Base-by-base conservation (phyloP, 305 asterid genomes). In the Fraxinus ornus region DNA sequence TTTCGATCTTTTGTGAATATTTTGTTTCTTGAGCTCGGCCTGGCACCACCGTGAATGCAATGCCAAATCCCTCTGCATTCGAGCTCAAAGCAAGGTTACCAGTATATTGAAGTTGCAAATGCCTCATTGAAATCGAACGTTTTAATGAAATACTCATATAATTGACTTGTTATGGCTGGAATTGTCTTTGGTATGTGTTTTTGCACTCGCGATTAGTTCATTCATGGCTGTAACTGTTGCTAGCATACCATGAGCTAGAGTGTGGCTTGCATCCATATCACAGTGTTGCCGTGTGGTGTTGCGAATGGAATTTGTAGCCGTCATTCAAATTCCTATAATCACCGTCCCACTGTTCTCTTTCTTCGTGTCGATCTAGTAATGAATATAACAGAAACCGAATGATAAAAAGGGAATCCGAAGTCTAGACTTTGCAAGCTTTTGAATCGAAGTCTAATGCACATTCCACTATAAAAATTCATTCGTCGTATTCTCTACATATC, bases 1-100 rank as follows among this genome's bases (percentile, higher is more conserved):
- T 83, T 68, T 84, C 76, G 73, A 28, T 81, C 49, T 76, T 78
- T 75, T 86, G 94, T 89, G 91, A 86, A 91, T 89, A 88, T 87
- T 85, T 82, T 86, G 85, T 78, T 72, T 80, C 92, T 87, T 77
- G 88, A 83, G 83, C 82, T 24, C 41, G 71, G 57, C 33, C 62
- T 68, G 78, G 84, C 39, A 28, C 64, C 10, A 55, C 75, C 44
- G 76, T 80, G 75, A 77, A 83, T 64, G 83, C 80, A 83, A 21
- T 72, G 75, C 81, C 44, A 9, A 21, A 76, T 76, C 75, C 15
- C 76, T 75, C 75, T 73, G 79, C 76, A 80, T 80, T 80, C 7
- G 83, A 73, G 79, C 79, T 47, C 35, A 75, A 73, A 21, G 41
- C 60, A 72, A 72, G 74, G 74, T 81, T 82, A 85, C 70, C 79